These are phyloP conservation scores for Blastomyces parvus DNA, from an alignment of 2,329 filamentous ascomycete species.

Conservation along the genomic window DNA sequence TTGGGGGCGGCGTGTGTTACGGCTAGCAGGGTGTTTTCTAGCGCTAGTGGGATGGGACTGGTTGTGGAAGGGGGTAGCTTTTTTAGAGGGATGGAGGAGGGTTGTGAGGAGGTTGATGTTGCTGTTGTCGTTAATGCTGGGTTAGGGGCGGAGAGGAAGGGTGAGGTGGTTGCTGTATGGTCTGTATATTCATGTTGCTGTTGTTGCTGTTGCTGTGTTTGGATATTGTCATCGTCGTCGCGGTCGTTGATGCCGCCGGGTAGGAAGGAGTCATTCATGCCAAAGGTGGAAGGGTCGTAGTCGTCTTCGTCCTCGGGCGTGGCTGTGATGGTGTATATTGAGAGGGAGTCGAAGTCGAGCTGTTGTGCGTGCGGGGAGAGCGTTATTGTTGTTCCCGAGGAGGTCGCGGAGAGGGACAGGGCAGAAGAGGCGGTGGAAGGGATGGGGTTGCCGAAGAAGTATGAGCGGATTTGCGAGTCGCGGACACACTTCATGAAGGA, in stretches of 20 bases:
- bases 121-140: conserved; percentile 21
- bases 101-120: conserved; percentile 18
- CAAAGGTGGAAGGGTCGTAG: conserved; percentile 29
- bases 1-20: conserved; percentile 67
- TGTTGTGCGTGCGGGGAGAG: conserved; percentile 82
- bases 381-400: conserved; percentile 50
- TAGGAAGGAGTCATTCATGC: conserved; percentile 28
- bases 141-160: conserved; percentile 17
- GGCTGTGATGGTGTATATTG: conserved; percentile 57
- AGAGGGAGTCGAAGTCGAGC: conserved; percentile 64
- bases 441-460: conserved; percentile 74
- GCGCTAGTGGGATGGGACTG: conserved; percentile 42
- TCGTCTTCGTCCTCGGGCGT: conserved; percentile 40
- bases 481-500: conserved; percentile 62
- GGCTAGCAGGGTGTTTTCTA: conserved; percentile 75
- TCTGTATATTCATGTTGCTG: conserved; percentile 12
- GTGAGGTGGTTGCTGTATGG: conserved; percentile 5
- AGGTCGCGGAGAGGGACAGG: conserved; percentile 26
- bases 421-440: conserved; percentile 31
- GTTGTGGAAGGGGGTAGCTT: conserved; percentile 47
- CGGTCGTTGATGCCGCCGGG: conserved; percentile 25
- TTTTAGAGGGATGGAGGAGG: conserved; percentile 37
- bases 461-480: conserved; percentile 73
- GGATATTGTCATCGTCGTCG: conserved; percentile 16
- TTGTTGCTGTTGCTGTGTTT: conserved; percentile 14